phyloP scores from a whole-genome alignment of 768 basidiomycete genomes.

The Phlebiopsis gigantea region DNA sequence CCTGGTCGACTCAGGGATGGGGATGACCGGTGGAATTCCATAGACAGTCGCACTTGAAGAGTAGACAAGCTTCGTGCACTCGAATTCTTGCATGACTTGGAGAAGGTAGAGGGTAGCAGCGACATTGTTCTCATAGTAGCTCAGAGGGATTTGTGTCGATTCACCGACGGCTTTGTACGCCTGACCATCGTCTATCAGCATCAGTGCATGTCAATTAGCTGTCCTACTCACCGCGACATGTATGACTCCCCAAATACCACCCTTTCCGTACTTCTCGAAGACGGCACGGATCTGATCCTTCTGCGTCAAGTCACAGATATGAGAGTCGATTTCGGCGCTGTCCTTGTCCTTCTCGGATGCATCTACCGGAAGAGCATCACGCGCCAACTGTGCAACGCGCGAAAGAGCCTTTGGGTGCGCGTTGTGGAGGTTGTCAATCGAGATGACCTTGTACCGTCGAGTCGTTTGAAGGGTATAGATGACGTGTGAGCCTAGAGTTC shows the following conservation, averaged over 20 bases:
- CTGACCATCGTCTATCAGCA: conserved; percentile 31
- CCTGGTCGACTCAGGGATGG: conserved; percentile 89
- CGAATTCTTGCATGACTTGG: conserved; percentile 81
- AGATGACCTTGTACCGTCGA: conserved; percentile 85
- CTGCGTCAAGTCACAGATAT: conserved; percentile 71
- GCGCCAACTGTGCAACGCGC: conserved; percentile 77
- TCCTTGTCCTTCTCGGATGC: conserved; percentile 65
- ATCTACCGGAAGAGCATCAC: conserved; percentile 59
- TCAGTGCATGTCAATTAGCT: not conserved
- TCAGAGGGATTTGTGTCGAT: conserved; percentile 86
- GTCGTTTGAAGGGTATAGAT: conserved; percentile 83
- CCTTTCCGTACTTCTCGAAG: conserved; percentile 81
- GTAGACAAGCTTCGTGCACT: conserved; percentile 86
- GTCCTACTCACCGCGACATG: conserved; percentile 78
- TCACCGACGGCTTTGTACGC: conserved; percentile 98
- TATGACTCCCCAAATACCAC: conserved; percentile 93
- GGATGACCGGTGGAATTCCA: conserved; percentile 86
- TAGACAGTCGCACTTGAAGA: conserved; percentile 99
- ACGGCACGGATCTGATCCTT: conserved; percentile 67
- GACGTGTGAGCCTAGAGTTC: conserved; percentile 81
- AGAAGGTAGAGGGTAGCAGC: conserved; percentile 80
- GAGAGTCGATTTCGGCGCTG: conserved; percentile 66
- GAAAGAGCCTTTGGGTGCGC: conserved; percentile 71
- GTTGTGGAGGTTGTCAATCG: conserved; percentile 95
- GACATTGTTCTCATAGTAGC: conserved; percentile 95